Conservation (phyloP, 2,329 filamentous ascomycete species). For the Cladophialophora bantiana region DNA sequence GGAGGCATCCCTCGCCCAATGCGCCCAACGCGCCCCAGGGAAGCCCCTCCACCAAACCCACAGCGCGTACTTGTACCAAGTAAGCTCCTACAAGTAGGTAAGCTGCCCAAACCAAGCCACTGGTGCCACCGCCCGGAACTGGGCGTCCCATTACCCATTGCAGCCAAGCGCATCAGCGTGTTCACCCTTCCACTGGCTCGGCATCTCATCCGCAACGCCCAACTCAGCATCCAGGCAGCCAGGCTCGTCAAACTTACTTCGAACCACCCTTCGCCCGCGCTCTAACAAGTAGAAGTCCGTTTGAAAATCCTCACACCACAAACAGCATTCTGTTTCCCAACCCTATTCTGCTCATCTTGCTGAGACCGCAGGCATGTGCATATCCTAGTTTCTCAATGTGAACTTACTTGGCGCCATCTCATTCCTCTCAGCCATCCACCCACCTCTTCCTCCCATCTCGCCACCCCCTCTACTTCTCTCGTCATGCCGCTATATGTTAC, state of each 20-base stretch:
- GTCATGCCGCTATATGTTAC: slow-evolving; percentile 57
- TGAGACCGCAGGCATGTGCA: not conserved
- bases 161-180: slow-evolving; percentile 1
- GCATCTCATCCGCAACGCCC: slow-evolving; percentile 16
- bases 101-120: not conserved
- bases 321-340: not conserved
- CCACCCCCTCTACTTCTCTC: not conserved
- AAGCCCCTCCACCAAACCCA: no score
- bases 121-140: slow-evolving; percentile 12
- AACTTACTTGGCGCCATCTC: not conserved
- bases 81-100: not conserved
- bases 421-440: not conserved
- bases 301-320: slow-evolving; percentile 10
- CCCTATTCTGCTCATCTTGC: not conserved
- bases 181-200: slow-evolving; percentile 22
- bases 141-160: slow-evolving; percentile 2
- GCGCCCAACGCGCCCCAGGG: no score
- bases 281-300: not conserved
- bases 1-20: not conserved
- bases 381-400: not conserved
- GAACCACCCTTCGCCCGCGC: slow-evolving; percentile 14
- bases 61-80: no score
- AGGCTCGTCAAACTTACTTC: slow-evolving; percentile 26
- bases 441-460: slow-evolving; percentile 17
- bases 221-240: not conserved